These are phyloP conservation scores for Saccharomyces jurei DNA, from an alignment of 805 yeast genomes.

Conservation along the genomic window DNA sequence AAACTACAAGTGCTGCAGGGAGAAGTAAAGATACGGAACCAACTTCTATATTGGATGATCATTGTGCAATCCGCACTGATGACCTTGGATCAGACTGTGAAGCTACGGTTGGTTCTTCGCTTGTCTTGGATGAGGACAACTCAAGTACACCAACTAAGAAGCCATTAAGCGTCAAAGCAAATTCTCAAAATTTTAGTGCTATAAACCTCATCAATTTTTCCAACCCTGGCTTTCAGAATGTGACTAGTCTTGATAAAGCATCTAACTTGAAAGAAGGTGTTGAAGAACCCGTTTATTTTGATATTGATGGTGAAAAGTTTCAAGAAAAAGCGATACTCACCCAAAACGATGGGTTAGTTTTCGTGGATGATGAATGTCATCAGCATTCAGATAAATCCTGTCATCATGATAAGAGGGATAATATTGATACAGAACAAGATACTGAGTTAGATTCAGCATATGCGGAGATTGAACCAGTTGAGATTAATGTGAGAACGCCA, in stretches of 20 bases:
- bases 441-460: constrained; percentile 3
- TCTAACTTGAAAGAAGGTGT: neutral
- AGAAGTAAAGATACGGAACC: neutral
- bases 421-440: neutral
- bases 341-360: constrained; percentile 14
- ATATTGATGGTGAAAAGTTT: constrained; percentile 17
- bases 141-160: neutral
- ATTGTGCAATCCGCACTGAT: neutral
- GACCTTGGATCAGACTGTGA: neutral
- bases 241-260: neutral
- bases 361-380: constrained; percentile 10
- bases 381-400: neutral
- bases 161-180: neutral
- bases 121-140: neutral
- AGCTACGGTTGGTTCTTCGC: neutral
- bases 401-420: neutral
- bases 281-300: constrained; percentile 12
- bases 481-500: constrained; percentile 15
- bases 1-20: neutral
- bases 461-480: constrained; percentile 9
- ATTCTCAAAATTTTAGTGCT: neutral
- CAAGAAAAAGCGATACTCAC: constrained; percentile 15
- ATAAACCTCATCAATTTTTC: neutral
- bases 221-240: neutral
- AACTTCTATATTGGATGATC: neutral